Evolutionary conservation across 768 basidiomycete species (phyloP).

Genomic region (Peribolospora baueri): DNA sequence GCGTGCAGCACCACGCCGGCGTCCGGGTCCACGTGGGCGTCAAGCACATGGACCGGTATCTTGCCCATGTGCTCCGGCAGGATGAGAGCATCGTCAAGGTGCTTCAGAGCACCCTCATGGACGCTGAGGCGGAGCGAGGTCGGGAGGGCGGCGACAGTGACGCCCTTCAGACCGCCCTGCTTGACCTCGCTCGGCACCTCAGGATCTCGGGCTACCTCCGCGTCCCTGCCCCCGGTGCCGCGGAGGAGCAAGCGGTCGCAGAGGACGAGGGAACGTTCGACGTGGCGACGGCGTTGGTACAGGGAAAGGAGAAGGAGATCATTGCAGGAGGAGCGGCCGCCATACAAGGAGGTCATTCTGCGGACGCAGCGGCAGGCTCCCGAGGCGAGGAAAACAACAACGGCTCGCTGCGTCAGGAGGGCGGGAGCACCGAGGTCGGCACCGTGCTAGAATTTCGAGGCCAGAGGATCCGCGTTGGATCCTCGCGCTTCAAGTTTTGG

Average conservation of each 20-base stretch:
- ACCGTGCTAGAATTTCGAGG: constrained; percentile 30
- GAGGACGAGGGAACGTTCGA: constrained; percentile 74
- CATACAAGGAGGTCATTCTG: constrained; percentile 22
- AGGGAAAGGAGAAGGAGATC: constrained; percentile 71
- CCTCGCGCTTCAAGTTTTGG: background rate
- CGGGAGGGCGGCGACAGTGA: too few relatives aligned
- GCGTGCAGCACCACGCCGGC: constrained; percentile 32
- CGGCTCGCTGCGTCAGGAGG: constrained; percentile 15
- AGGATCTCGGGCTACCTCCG: constrained; percentile 24
- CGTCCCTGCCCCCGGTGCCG: constrained; percentile 20
- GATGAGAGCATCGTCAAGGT: too few relatives aligned
- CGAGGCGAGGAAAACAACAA: constrained; percentile 9
- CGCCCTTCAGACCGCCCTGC: constrained; percentile 28
- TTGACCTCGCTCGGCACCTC: constrained; percentile 30
- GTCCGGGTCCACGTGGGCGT: constrained; percentile 40
- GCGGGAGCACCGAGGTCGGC: constrained; percentile 53
- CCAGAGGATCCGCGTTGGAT: constrained; percentile 38
- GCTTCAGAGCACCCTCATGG: constrained; percentile 7
- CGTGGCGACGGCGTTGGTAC: constrained; percentile 68
- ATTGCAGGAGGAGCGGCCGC: constrained; percentile 68
- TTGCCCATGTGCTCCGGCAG: constrained; percentile 38
- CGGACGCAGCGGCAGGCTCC: too few relatives aligned
- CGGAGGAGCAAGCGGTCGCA: constrained; percentile 11
- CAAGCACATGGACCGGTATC: constrained; percentile 45
- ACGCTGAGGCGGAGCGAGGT: constrained; percentile 27